Percentiles rank a stretch among this genome's conserved stretches.
Evolutionary conservation across 2,329 filamentous ascomycete genomes (phyloP).

Genomic region (Aquanectria penicillioides): DNA sequence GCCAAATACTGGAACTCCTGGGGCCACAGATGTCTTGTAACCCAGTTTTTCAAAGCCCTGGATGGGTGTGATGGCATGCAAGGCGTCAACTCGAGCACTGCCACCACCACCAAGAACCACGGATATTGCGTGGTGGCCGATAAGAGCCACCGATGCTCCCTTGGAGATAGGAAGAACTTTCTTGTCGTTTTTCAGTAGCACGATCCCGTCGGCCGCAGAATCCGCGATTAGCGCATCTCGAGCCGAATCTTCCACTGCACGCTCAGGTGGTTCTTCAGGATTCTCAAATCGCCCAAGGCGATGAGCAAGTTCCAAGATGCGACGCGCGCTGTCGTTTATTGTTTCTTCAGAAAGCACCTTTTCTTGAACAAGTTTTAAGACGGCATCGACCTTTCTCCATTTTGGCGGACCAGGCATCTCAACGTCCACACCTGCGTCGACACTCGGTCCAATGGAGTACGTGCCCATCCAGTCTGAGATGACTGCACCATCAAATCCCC

Average conservation of each 20-base stretch:
- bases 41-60: conserved; percentile 3
- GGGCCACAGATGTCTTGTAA: not conserved
- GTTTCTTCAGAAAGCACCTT: not conserved
- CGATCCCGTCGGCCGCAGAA: conserved; percentile 45
- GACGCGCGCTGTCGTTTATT: conserved; percentile 1
- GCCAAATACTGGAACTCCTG: conserved; percentile 16
- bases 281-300: conserved; percentile 16
- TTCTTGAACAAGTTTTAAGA: not conserved
- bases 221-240: conserved; percentile 12
- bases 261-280: conserved; percentile 12
- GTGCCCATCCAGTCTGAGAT: conserved; percentile 48
- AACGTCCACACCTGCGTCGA: conserved; percentile 38
- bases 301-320: conserved; percentile 2
- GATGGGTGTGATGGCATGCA: conserved; percentile 2
- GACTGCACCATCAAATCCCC: conserved; percentile 46
- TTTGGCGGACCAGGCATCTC: conserved; percentile 22
- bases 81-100: conserved; percentile 9
- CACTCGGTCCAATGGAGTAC: conserved; percentile 38
- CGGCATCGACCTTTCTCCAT: not conserved
- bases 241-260: conserved; percentile 34
- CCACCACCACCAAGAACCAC: conserved; percentile 38
- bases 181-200: conserved; percentile 72
- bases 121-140: conserved; percentile 42
- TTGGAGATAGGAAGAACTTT: conserved; percentile 60
- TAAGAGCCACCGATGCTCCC: conserved; percentile 26